phyloP scores from a whole-genome alignment of 371 early-diverging fungal genomes.

The Sporodiniella umbellata region DNA sequence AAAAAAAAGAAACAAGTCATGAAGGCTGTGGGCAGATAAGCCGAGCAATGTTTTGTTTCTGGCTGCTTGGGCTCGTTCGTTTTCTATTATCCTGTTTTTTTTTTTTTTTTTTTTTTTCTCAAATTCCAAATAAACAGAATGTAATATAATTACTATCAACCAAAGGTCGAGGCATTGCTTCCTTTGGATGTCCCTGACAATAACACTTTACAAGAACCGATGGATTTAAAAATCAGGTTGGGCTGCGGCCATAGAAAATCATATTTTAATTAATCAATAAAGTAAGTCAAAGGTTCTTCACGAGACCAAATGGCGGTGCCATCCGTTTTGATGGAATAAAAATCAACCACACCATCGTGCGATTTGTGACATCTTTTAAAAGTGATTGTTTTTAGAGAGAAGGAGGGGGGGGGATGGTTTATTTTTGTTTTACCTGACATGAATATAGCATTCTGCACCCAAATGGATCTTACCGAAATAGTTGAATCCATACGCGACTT shows the following conservation, averaged over 20 bases:
- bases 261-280: slow-evolving; percentile 40
- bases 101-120: slow-evolving; percentile 1
- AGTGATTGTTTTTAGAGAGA: no score
- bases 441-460: slow-evolving; percentile 46
- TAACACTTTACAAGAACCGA: neutral
- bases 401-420: no score
- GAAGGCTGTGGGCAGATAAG: no score
- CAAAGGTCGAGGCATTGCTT: no score
- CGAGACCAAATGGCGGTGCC: slow-evolving; percentile 53
- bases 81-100: slow-evolving; percentile 2
- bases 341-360: slow-evolving; percentile 28
- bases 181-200: neutral
- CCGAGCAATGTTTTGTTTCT: no score
- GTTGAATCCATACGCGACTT: slow-evolving; percentile 50
- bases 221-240: neutral
- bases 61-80: no score
- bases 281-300: slow-evolving; percentile 51
- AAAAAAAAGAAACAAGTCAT: no score
- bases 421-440: slow-evolving; percentile 39
- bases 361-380: slow-evolving; percentile 43
- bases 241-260: no score
- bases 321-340: slow-evolving; percentile 46
- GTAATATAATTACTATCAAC: no score
- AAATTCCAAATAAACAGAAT: no score
- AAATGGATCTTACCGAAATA: slow-evolving; percentile 55